Percentiles rank a stretch among this genome's conserved stretches.
Conservation (phyloP, 345 rosid species). For the Acer campestre region DNA sequence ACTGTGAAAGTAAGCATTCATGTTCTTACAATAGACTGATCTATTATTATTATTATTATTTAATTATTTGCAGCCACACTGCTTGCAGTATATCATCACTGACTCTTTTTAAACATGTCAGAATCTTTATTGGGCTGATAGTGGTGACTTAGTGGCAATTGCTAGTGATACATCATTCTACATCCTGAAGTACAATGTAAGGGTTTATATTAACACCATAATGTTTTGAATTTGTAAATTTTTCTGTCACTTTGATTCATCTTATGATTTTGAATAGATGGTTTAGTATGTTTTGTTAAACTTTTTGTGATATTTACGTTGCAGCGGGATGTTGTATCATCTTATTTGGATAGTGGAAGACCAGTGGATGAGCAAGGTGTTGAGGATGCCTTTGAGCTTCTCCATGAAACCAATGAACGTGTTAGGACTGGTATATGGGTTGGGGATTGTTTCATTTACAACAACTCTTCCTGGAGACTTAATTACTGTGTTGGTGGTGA, state of each 20-base stretch:
- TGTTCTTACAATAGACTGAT: neutral
- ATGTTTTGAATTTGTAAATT: slow-evolving; percentile 13
- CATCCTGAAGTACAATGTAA: slow-evolving; percentile 91
- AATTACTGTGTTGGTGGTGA: slow-evolving; percentile 99
- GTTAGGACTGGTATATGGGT: slow-evolving; percentile 99
- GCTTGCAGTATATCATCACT: neutral
- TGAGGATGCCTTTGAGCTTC: slow-evolving; percentile 99
- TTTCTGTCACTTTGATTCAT: neutral
- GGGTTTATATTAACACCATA: slow-evolving; percentile 25
- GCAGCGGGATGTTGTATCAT: slow-evolving; percentile 90
- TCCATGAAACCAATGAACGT: slow-evolving; percentile 97
- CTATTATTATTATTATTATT: neutral
- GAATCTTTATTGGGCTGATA: slow-evolving; percentile 99
- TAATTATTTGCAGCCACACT: neutral
- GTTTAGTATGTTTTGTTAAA: neutral
- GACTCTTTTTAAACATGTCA: slow-evolving; percentile 38
- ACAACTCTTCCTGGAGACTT: slow-evolving; percentile 96
- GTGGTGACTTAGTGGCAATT: slow-evolving; percentile 96
- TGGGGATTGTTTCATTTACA: slow-evolving; percentile 99
- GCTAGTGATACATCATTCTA: slow-evolving; percentile 97
- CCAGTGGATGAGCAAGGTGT: slow-evolving; percentile 96
- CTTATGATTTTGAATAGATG: neutral
- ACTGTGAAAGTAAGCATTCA: slow-evolving; percentile 83
- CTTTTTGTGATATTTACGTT: slow-evolving; percentile 31
- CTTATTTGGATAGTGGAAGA: slow-evolving; percentile 87